Evolutionary conservation across 2,329 filamentous ascomycete genomes (phyloP).

Genomic region (Sclerotinia spermophila): DNA sequence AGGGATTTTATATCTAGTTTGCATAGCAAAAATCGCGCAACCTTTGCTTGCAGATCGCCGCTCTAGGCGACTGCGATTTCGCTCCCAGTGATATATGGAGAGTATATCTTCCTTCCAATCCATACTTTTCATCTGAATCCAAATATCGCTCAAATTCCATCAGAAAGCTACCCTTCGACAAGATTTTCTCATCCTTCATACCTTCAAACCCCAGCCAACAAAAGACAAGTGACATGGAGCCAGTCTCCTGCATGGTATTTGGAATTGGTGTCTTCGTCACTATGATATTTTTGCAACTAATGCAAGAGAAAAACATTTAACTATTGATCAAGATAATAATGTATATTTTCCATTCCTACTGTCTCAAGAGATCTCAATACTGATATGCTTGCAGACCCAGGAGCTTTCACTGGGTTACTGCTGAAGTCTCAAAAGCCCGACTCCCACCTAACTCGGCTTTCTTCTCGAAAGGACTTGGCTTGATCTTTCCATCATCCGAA

Average conservation of each 20-base stretch:
- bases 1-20: conserved; percentile 10
- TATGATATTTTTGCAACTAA: conserved; percentile 17
- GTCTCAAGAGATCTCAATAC: not conserved
- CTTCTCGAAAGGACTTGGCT: conserved; percentile 18
- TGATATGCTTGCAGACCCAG: not conserved
- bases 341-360: not conserved
- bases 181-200: not conserved
- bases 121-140: not conserved
- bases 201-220: not conserved
- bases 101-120: conserved; percentile 12
- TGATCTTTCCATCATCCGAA: conserved; percentile 23
- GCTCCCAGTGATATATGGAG: not conserved
- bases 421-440: not conserved
- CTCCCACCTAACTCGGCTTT: conserved; percentile 19
- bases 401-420: conserved; percentile 1
- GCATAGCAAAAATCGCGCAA: conserved; percentile 17
- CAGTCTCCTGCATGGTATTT: conserved; percentile 18
- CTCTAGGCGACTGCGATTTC: not conserved
- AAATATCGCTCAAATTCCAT: not conserved
- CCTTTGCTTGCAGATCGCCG: not conserved
- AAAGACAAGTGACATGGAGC: conserved; percentile 11
- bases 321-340: not conserved
- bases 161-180: not conserved
- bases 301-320: conserved; percentile 18
- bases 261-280: conserved; percentile 17